Evolutionary conservation across 495 filamentous ascomycete genomes (phyloP).

Genomic region (Aspergillus avenaceus): DNA sequence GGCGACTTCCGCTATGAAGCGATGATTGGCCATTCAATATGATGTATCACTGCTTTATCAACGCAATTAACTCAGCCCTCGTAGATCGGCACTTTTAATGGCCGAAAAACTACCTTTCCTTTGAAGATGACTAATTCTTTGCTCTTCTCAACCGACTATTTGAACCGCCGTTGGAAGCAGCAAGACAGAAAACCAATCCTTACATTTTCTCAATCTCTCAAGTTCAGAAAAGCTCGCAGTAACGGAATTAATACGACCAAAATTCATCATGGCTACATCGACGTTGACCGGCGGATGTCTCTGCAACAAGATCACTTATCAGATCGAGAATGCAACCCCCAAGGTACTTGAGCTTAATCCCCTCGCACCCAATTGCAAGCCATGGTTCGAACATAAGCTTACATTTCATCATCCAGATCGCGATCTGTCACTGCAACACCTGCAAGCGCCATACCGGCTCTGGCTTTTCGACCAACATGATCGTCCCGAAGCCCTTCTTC

Average conservation of each 20-base stretch:
- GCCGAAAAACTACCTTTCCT: too few relatives aligned
- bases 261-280: constrained; percentile 4
- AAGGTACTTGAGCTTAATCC: constrained; percentile 10
- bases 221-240: too few relatives aligned
- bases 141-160: too few relatives aligned
- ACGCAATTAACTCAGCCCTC: too few relatives aligned
- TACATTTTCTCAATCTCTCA: too few relatives aligned
- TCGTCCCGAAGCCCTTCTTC: constrained; percentile 13
- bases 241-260: too few relatives aligned
- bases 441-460: constrained; percentile 30
- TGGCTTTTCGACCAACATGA: constrained; percentile 24
- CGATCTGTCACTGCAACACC: constrained; percentile 29
- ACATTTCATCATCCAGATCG: constrained; percentile 7
- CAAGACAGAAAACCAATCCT: too few relatives aligned
- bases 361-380: neutral
- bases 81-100: too few relatives aligned
- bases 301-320: constrained; percentile 24
- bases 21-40: neutral
- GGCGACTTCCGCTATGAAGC: neutral
- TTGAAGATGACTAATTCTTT: too few relatives aligned
- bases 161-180: too few relatives aligned
- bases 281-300: constrained; percentile 22
- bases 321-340: constrained; percentile 16
- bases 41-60: too few relatives aligned
- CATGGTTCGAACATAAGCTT: neutral